Base-by-base conservation (phyloP, 768 basidiomycete species). In the Termitomyces sp. region DNA sequence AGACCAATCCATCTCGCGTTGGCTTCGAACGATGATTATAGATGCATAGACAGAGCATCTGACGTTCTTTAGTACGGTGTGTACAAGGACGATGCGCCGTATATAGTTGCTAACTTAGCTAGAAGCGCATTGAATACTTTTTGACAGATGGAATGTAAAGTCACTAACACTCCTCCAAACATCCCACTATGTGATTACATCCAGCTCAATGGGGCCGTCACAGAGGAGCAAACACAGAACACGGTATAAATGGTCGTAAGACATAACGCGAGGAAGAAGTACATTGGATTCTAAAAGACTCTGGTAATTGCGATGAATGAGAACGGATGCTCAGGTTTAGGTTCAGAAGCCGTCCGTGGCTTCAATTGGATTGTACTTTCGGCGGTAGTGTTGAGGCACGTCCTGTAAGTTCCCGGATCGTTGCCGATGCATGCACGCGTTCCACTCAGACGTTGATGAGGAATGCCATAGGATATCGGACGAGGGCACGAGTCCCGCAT, bases 1-100 rank as follows among this genome's bases (percentile, higher is more conserved):
- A 79, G 58, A 13, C 72, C 73, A 22, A 68, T 59, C 78, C 78
- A 79, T 53, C 79, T 75, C 78, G 74, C 72, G 59, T 79, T 74
- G 69, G n/a, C n/a, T n/a, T n/a, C n/a, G n/a, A n/a, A n/a, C n/a
- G n/a, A n/a, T 0, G 70, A 58, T 52, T 71, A 72, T 0, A 77
- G 66, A 1, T 78, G 67, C 1, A 63, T 66, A 16, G 69, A 66
- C 74, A 72, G 74, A 0, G 75, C 64, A 58, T 80, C 77, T 80
- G 78, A 59, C 79, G 76, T 1, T 72, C 74, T 18, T 69, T 68
- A 18, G 72, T 59, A 1, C 76, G 79, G 13, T 79, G 72, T 10
- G 75, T 78, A n/a, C 0, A 39, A 39, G 64, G 74, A 81, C 8
- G 72, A 63, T 16, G 68, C 78, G 16, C 79, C 79, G 60, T 81